Evolutionary conservation across 805 yeast species (phyloP), one percentile per base, ranked within the genome.

Genomic region (Lipomyces sp.): DNA sequence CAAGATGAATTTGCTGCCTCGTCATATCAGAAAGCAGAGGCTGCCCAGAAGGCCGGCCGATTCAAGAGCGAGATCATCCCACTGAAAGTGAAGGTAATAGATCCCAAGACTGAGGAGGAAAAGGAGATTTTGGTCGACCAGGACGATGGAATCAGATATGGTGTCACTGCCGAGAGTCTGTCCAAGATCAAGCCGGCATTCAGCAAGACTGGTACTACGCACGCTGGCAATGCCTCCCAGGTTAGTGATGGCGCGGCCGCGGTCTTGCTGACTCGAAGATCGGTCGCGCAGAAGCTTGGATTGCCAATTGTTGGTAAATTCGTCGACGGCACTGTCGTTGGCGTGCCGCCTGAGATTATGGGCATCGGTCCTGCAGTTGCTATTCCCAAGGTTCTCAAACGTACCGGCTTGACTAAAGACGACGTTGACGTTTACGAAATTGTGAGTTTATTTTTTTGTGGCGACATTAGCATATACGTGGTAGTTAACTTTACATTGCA

Each of bases 321-420:
- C 73, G 86, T 92, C 69, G 89, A 87, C 73, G 87, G 90, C 75
- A 85, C 89, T 72, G 82, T 87, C 53, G 94, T 90, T 64, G 99
- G 99, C 73, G 97, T 93, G 57, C 97, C 98, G 64, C 98, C 98
- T 30, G 96, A 92, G 80, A 86, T 93, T 68, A 94, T 94, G 99
- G 99, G 98, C 66, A 87, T 94, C 74, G 99, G 98, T 55, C 99
- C 99, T 65, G 98, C 97, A 34, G 86, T 85, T 74, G 99, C 98
- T 66, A 93, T 94, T 74, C 98, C 99, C 69, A 85, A 84, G 64
- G 88, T 91, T 24, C 84, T 94, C 72, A 81, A 84, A 77, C 86
- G 85, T 75, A 74, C 81, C 5, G 87, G 88, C 48, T 77, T 93
- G 67, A 79, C 82, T 5, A 82, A 85, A 35, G 83, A 84, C 58